These are phyloP conservation scores for Sisymbrium altissimum DNA, from an alignment of 345 rosid species.

Conservation along the genomic window DNA sequence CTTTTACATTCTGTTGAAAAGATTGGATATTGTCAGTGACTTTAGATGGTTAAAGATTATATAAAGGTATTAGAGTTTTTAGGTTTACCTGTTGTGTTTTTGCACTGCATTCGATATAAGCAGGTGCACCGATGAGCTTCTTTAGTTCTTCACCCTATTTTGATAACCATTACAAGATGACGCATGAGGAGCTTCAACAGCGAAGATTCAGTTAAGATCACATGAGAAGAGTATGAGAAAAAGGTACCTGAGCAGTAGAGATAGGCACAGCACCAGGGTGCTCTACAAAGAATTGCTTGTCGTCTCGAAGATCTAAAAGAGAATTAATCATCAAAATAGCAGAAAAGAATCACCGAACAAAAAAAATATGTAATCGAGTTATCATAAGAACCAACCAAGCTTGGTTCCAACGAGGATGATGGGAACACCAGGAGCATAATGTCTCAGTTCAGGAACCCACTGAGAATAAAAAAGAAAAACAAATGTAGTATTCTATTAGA, in stretches of 20 bases:
- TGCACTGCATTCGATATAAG: slow-evolving; percentile 83
- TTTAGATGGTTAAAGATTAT: not conserved
- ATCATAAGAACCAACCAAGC: slow-evolving; percentile 47
- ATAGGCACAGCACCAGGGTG: slow-evolving; percentile 81
- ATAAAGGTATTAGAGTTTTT: not conserved
- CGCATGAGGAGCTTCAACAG: not conserved
- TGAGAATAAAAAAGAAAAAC: slow-evolving; percentile 23
- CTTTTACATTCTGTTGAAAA: slow-evolving; percentile 69
- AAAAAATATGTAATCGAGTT: not conserved
- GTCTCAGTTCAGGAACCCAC: slow-evolving; percentile 97
- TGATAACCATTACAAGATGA: not conserved
- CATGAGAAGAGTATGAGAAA: not conserved
- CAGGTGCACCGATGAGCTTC: slow-evolving; percentile 66
- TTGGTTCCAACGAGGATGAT: slow-evolving; percentile 83
- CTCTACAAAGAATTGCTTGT: slow-evolving; percentile 59
- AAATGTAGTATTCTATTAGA: slow-evolving; percentile 22
- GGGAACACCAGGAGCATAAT: slow-evolving; percentile 87
- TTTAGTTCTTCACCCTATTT: slow-evolving; percentile 75
- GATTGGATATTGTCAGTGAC: not conserved
- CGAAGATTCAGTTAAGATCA: not conserved
- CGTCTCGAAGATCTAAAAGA: slow-evolving; percentile 76
- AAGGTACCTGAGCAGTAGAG: slow-evolving; percentile 62
- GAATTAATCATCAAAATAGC: not conserved
- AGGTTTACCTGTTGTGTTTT: slow-evolving; percentile 74
- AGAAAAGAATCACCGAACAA: not conserved